Evolutionary conservation across 805 yeast genomes (phyloP).

Genomic region (Barnettozyma siamensis): DNA sequence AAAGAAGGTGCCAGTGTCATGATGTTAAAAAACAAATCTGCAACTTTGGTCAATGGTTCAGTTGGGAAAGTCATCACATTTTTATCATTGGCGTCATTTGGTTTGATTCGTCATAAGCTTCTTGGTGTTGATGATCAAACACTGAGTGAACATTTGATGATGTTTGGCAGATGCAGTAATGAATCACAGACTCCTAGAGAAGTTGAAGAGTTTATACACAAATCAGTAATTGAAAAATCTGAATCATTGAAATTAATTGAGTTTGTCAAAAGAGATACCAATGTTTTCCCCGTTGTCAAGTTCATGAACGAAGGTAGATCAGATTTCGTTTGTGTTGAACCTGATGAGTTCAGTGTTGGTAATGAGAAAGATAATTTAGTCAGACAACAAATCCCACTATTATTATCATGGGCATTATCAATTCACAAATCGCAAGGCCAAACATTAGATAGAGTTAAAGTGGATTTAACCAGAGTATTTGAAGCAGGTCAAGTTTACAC

Average conservation of each 20-base stretch:
- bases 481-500: conserved; percentile 85
- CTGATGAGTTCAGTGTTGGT: conserved; percentile 32
- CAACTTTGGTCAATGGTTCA: conserved; percentile 81
- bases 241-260: conserved; percentile 16
- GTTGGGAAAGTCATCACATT: conserved; percentile 62
- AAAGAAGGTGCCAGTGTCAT: conserved; percentile 92
- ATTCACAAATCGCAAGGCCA: conserved; percentile 87
- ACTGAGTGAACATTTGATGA: conserved; percentile 14
- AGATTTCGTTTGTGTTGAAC: conserved; percentile 30
- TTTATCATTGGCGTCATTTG: conserved; percentile 24
- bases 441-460: conserved; percentile 63
- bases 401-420: conserved; percentile 78
- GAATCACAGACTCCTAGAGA: conserved; percentile 21
- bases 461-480: conserved; percentile 59
- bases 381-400: conserved; percentile 60
- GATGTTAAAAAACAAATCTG: conserved; percentile 81
- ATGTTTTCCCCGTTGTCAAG: conserved; percentile 28
- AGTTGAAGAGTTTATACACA: conserved; percentile 22
- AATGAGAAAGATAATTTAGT: conserved; percentile 26
- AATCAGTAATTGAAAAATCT: conserved; percentile 10
- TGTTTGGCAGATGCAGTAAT: conserved; percentile 29
- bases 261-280: conserved; percentile 16
- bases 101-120: conserved; percentile 10
- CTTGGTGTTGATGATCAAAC: conserved; percentile 20
- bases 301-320: conserved; percentile 27